phyloP scores from a whole-genome alignment of 2,329 filamentous ascomycete genomes.

The Metarhizium anisopliae region DNA sequence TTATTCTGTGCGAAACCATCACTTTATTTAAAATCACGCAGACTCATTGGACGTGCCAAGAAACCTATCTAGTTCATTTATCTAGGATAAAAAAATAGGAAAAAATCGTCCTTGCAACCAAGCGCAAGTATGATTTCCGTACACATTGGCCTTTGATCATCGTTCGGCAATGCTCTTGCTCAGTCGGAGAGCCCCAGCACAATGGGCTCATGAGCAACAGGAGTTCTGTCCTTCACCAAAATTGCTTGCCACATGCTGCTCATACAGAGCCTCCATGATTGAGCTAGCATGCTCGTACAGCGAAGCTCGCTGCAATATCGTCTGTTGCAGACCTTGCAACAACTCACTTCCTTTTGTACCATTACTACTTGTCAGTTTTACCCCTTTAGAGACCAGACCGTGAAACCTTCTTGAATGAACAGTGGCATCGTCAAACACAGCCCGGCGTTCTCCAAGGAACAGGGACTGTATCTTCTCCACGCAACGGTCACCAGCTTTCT shows the following conservation, averaged over 20 bases:
- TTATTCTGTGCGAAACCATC: too few species aligned
- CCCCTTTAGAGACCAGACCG: background rate
- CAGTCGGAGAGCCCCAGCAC: too few species aligned
- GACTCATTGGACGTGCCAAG: too few species aligned
- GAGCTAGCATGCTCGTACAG: background rate
- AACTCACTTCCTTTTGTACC: background rate
- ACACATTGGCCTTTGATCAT: too few species aligned
- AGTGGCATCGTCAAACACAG: background rate
- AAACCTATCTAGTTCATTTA: too few species aligned
- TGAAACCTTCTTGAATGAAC: background rate
- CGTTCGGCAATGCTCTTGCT: too few species aligned
- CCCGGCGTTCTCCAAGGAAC: constrained; percentile 2
- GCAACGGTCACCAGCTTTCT: constrained; percentile 4
- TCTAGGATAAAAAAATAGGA: too few species aligned
- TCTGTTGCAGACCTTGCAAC: background rate
- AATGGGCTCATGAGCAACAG: background rate
- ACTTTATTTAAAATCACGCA: too few species aligned
- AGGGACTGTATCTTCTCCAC: constrained; percentile 6
- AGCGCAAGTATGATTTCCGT: too few species aligned
- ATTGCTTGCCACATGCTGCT: background rate
- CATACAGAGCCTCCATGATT: background rate
- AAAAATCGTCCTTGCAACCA: too few species aligned
- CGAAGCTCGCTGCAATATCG: background rate
- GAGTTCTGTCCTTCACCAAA: background rate
- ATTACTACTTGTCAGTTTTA: background rate